Base-by-base conservation (phyloP, 805 yeast genomes). In the Ascoidea rubescens region DNA sequence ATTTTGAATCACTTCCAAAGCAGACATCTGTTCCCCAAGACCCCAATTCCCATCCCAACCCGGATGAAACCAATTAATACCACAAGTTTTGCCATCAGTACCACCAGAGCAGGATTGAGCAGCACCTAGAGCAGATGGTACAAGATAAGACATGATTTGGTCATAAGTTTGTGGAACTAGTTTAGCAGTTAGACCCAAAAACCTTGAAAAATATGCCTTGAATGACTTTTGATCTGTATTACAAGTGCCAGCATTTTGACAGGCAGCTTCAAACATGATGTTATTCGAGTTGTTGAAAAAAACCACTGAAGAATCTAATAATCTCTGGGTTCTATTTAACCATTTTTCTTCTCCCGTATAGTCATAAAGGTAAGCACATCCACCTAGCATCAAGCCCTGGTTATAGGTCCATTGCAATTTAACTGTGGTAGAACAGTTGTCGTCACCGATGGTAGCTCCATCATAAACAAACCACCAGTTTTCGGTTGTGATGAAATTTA, bases 71-170 rank as follows among this genome's bases (percentile, higher is more conserved):
- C 98, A 90, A 61, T 86, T 74, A 53, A 76, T 61, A 32, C 96
- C 97, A 71, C 98, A 91, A 0, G 97, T 90, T 56, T 80, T 84
- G n/a, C 87, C 87, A 64, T 90, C 97, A 5, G 67, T 54, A 60
- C 96, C 97, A 57, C 97, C 97, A 1, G 84, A 71, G 67, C 98
- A 90, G 0, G 91, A 77, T 56, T 70, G 68, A 1, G 95, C 91
- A 5, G 96, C 96, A 14, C 81, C 96, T 7, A 55, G 52, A 1
- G 88, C 87, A 6, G 86, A 79, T 32, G 67, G 60, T 28, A 68
- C 64, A 21, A 77, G 54, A 58, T 67, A 64, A 7, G 55, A 57
- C 55, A 67, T 65, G 47, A 69, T 64, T 8, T 58, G 54, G 30
- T 57, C 57, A 55, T 67, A 59, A 1, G 71, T 60, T 56, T 69